These are phyloP conservation scores for Stygiomarasmius scandens DNA, from an alignment of 1,284 basidiomycete genomes.

Conservation along the genomic window DNA sequence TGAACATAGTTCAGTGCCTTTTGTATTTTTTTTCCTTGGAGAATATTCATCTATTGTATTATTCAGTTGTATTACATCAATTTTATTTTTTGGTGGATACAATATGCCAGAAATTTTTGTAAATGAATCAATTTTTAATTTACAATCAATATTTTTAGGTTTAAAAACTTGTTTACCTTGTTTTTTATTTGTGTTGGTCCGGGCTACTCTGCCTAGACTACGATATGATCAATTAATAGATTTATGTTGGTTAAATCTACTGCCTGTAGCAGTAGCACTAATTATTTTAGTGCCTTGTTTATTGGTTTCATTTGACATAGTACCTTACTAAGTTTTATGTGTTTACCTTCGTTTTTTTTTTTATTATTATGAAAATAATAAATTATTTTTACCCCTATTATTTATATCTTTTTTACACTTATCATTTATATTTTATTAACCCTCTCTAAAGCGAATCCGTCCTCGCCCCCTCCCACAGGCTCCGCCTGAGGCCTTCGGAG, in stretches of 20 bases:
- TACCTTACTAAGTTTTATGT: neutral
- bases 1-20: constrained; percentile 14
- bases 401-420: too few relatives aligned
- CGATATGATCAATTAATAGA: constrained; percentile 17
- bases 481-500: too few relatives aligned
- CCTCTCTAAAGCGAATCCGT: too few relatives aligned
- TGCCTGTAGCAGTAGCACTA: constrained; percentile 12
- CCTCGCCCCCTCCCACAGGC: too few relatives aligned
- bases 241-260: constrained; percentile 14
- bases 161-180: constrained; percentile 17
- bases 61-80: constrained; percentile 17
- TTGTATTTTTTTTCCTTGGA: constrained; percentile 18
- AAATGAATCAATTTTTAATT: constrained; percentile 14
- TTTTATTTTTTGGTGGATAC: constrained; percentile 17
- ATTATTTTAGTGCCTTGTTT: constrained; percentile 15
- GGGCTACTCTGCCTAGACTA: constrained; percentile 14
- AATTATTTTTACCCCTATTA: too few relatives aligned
- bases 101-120: constrained; percentile 15
- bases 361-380: neutral
- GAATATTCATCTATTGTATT: constrained; percentile 18
- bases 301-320: constrained; percentile 13
- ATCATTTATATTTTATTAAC: too few relatives aligned
- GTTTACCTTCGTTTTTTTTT: neutral
- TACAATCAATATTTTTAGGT: constrained; percentile 17
- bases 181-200: constrained; percentile 16